Evolutionary conservation across 2,329 filamentous ascomycete species (phyloP).

Genomic region (Emmonsiellopsis sp.): DNA sequence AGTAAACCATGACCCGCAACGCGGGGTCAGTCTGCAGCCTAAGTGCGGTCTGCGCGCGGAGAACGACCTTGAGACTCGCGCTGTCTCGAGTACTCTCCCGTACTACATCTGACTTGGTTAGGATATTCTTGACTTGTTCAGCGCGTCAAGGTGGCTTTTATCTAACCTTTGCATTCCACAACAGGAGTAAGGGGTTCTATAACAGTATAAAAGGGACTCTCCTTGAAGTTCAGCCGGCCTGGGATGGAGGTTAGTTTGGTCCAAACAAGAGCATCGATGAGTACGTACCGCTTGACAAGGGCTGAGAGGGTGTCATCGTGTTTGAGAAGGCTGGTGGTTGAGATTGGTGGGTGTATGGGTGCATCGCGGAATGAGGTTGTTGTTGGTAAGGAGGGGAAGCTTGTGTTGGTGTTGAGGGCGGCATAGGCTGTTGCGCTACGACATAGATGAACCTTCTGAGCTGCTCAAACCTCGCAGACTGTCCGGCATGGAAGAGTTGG

Average conservation of each 20-base stretch:
- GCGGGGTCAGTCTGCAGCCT: slow-evolving; percentile 53
- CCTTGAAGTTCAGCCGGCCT: slow-evolving; percentile 52
- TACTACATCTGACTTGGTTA: slow-evolving; percentile 33
- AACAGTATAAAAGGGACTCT: slow-evolving; percentile 78
- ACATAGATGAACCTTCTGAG: slow-evolving; percentile 25
- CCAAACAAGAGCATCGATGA: neutral
- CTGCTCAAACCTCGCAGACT: slow-evolving; percentile 22
- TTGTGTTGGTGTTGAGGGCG: slow-evolving; percentile 17
- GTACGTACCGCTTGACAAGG: slow-evolving; percentile 21
- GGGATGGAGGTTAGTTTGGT: slow-evolving; percentile 1
- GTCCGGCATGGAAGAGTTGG: slow-evolving; percentile 15
- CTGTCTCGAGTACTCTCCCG: slow-evolving; percentile 53
- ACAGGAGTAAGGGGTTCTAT: slow-evolving; percentile 55
- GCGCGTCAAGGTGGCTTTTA: slow-evolving; percentile 15
- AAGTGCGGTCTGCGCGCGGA: slow-evolving; percentile 46
- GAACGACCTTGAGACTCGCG: slow-evolving; percentile 49
- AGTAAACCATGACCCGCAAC: slow-evolving; percentile 73
- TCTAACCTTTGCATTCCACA: slow-evolving; percentile 63
- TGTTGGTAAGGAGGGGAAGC: slow-evolving; percentile 15
- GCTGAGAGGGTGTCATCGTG: slow-evolving; percentile 24
- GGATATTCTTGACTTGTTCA: slow-evolving; percentile 3
- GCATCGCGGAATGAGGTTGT: slow-evolving; percentile 19
- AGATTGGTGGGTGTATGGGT: slow-evolving; percentile 14
- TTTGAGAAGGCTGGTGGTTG: slow-evolving; percentile 19
- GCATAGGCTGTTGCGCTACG: slow-evolving; percentile 19